Base-by-base conservation (phyloP, 2,329 filamentous ascomycete species). In the Trichothecium sympodiale region DNA sequence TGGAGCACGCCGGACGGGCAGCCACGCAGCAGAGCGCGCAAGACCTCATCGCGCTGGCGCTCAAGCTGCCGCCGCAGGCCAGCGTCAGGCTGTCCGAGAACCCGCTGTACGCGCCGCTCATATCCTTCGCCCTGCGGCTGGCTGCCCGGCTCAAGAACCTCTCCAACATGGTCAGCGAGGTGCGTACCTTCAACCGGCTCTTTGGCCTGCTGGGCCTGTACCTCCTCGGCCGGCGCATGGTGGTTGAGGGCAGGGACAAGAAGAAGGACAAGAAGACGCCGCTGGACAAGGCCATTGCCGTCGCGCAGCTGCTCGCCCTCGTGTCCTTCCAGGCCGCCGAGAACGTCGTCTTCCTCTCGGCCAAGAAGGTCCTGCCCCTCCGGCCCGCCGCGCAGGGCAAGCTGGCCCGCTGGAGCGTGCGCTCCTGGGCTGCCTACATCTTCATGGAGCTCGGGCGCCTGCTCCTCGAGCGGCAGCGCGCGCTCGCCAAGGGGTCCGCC, bases 341-440 rank as follows among this genome's bases (percentile, higher is more conserved):
- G 65, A 95, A 94, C 60, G 69, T 72, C 28, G 82, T 82, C 13
- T 94, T 82, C 62, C 69, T 96, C 27, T 69, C 77, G 3, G 65
- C 67, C 41, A 87, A 87, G 55, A 79, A 80, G 15, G 72, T 93
- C 4, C 53, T 94, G 34, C 66, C 60, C 13, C 68, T 74, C 60
- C 57, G 59, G 5, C 64, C 68, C 12, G 65, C 70, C 33, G 70
- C 69, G 33, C 71, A 83, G 53, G 68, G 56, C 18, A 66, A 62
- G 45, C 77, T 80, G 52, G 80, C 73, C 58, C 55, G 77, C 14
- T 83, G 80, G 77, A 87, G 83, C 57, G 77, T 75, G 38, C 70
- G 86, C 31, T 83, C 82, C 43, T 96, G 89, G 86, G 75, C 79
- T 37, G 69, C 71, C 17, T 86, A 87, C 61, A 77, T 94, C 6